Evolutionary conservation across 1,139 yeast genomes (phyloP).

Genomic region (Entelexis sorbosivorans): DNA sequence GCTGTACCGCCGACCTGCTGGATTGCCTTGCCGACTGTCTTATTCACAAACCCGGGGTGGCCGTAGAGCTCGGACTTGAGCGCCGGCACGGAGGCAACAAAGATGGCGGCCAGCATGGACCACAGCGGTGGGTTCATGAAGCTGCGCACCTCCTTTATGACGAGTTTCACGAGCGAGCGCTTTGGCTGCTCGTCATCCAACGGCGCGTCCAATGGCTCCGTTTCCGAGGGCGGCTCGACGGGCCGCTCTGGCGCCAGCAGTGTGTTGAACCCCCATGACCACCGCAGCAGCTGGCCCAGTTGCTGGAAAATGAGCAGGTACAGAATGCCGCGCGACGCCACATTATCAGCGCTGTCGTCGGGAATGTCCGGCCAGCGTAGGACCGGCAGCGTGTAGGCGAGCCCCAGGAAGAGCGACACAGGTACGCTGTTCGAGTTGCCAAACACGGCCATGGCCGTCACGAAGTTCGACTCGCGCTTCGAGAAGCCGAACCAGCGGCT

Average conservation of each 20-base stretch:
- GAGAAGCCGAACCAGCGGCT: slow-evolving; percentile 43
- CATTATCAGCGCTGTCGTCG: slow-evolving; percentile 54
- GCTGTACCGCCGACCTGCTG: slow-evolving; percentile 78
- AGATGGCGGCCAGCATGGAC: slow-evolving; percentile 73
- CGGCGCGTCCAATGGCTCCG: background rate
- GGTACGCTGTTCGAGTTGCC: slow-evolving; percentile 58
- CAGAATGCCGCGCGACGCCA: slow-evolving; percentile 70
- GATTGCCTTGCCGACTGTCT: slow-evolving; percentile 67
- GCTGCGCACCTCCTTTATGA: slow-evolving; percentile 27
- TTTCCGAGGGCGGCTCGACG: slow-evolving; percentile 1
- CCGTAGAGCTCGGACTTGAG: slow-evolving; percentile 58
- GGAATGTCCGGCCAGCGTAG: slow-evolving; percentile 63
- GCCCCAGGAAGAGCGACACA: slow-evolving; percentile 60
- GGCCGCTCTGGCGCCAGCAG: slow-evolving; percentile 37
- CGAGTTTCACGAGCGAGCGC: background rate
- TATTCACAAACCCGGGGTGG: slow-evolving; percentile 52
- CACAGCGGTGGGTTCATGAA: slow-evolving; percentile 93
- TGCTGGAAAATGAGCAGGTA: slow-evolving; percentile 74
- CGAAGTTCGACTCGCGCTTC: slow-evolving; percentile 61
- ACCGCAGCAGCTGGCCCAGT: slow-evolving; percentile 68
- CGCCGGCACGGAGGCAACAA: slow-evolving; percentile 71
- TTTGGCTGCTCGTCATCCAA: background rate
- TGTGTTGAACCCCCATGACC: slow-evolving; percentile 90
- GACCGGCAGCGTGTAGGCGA: slow-evolving; percentile 63
- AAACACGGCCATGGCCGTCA: slow-evolving; percentile 81